These are phyloP conservation scores for Magnusiomyces starmeri DNA, from an alignment of 1,139 yeast genomes.

Conservation along the genomic window DNA sequence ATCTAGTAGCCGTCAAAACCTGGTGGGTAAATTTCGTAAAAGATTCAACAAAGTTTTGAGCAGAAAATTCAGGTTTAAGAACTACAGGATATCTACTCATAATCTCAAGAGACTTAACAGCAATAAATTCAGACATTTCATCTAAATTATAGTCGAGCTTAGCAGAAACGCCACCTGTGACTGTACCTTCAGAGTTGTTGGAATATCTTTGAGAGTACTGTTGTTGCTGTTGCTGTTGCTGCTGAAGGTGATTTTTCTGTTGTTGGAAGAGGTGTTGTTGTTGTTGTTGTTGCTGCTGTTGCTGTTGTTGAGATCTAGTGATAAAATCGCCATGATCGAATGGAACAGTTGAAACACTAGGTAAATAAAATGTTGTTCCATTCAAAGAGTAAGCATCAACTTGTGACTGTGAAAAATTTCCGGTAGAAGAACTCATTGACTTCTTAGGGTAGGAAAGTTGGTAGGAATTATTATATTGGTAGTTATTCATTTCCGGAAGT, in stretches of 20 bases:
- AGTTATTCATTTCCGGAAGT: slow-evolving; percentile 7
- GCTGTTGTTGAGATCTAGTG: slow-evolving; percentile 11
- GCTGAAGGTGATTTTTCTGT: slow-evolving; percentile 13
- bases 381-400: slow-evolving; percentile 21
- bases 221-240: slow-evolving; percentile 19
- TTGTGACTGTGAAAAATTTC: slow-evolving; percentile 7
- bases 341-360: slow-evolving; percentile 19
- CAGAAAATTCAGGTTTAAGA: slow-evolving; percentile 19
- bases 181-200: slow-evolving; percentile 24
- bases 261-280: neutral
- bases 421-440: slow-evolving; percentile 8
- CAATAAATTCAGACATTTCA: slow-evolving; percentile 68
- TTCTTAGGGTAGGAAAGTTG: slow-evolving; percentile 14
- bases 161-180: slow-evolving; percentile 67
- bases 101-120: slow-evolving; percentile 60
- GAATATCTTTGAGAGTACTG: slow-evolving; percentile 13
- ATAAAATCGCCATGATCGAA: slow-evolving; percentile 19
- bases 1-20: slow-evolving; percentile 80
- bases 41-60: slow-evolving; percentile 39
- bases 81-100: slow-evolving; percentile 30
- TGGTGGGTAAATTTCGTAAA: slow-evolving; percentile 57
- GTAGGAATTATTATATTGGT: slow-evolving; percentile 10
- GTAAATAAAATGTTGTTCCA: slow-evolving; percentile 25
- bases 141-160: slow-evolving; percentile 72
- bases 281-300: slow-evolving; percentile 9